phyloP scores from a whole-genome alignment of 2,329 filamentous ascomycete species.

The Neurospora sp. region DNA sequence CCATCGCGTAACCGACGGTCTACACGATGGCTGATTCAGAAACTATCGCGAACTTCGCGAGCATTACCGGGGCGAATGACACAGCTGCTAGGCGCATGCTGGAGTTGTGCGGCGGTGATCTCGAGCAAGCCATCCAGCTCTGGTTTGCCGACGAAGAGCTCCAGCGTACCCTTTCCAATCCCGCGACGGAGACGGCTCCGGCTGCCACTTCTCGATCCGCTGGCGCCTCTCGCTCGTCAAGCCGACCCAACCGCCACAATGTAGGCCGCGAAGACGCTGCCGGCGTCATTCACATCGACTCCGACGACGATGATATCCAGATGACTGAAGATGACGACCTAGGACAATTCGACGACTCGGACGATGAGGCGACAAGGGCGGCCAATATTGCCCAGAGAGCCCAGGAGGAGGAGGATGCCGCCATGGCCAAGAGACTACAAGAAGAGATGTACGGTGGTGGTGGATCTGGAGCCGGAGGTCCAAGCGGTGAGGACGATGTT shows the following conservation, averaged over 20 bases:
- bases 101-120: slow-evolving; percentile 71
- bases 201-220: slow-evolving; percentile 13
- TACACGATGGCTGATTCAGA: slow-evolving; percentile 54
- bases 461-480: slow-evolving; percentile 7
- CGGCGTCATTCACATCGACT: slow-evolving; percentile 66
- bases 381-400: slow-evolving; percentile 35
- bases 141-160: slow-evolving; percentile 84
- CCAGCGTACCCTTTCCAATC: slow-evolving; percentile 35
- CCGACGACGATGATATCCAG: slow-evolving; percentile 57
- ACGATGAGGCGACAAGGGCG: slow-evolving; percentile 30
- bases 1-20: neutral
- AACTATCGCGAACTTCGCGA: slow-evolving; percentile 62
- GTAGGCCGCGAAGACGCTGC: slow-evolving; percentile 41
- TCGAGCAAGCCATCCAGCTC: slow-evolving; percentile 78
- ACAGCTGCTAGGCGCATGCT: slow-evolving; percentile 75
- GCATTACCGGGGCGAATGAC: slow-evolving; percentile 67
- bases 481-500: slow-evolving; percentile 50
- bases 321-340: slow-evolving; percentile 28
- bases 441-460: slow-evolving; percentile 72
- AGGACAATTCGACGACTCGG: slow-evolving; percentile 8
- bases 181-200: slow-evolving; percentile 24
- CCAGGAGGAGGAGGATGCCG: slow-evolving; percentile 78
- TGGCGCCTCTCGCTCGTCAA: slow-evolving; percentile 18
- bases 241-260: slow-evolving; percentile 14
- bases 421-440: slow-evolving; percentile 83